Percentiles rank a stretch among this genome's conserved stretches.
These are phyloP conservation scores for Trifolium pratense DNA, from an alignment of 306 rosid species.

Conservation along the genomic window DNA sequence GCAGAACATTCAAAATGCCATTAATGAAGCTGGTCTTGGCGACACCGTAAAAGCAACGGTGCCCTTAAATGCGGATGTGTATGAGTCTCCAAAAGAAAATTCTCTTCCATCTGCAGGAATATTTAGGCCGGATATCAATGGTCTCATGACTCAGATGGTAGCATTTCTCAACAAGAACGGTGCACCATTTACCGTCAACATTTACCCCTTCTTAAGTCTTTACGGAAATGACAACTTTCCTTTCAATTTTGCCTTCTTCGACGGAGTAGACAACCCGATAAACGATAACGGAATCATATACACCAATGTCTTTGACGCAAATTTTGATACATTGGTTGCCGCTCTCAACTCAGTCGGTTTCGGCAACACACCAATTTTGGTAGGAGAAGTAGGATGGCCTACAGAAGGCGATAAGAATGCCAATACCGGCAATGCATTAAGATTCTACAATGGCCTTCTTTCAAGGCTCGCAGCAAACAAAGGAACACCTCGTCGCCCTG, in stretches of 20 bases:
- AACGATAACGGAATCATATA: slow-evolving; percentile 70
- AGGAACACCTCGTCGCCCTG: slow-evolving; percentile 88
- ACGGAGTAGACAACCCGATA: slow-evolving; percentile 69
- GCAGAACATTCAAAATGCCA: slow-evolving; percentile 92
- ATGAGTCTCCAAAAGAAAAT: slow-evolving; percentile 64
- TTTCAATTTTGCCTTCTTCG: slow-evolving; percentile 89
- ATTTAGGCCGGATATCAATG: slow-evolving; percentile 72
- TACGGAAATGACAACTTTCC: slow-evolving; percentile 86
- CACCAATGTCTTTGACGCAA: slow-evolving; percentile 91
- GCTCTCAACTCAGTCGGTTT: slow-evolving; percentile 73
- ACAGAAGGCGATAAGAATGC: slow-evolving; percentile 97
- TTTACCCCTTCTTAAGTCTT: slow-evolving; percentile 94
- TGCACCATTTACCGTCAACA: slow-evolving; percentile 91
- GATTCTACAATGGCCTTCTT: slow-evolving; percentile 85
- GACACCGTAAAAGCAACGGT: slow-evolving; percentile 81
- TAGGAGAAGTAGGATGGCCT: slow-evolving; percentile 99
- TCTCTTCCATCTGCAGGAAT: slow-evolving; percentile 84
- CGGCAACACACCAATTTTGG: slow-evolving; percentile 72
- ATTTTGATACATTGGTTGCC: slow-evolving; percentile 87
- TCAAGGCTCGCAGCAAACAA: slow-evolving; percentile 68
- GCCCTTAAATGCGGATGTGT: slow-evolving; percentile 94
- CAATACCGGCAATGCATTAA: slow-evolving; percentile 66
- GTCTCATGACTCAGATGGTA: slow-evolving; percentile 82
- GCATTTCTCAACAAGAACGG: slow-evolving; percentile 70
- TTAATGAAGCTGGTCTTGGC: slow-evolving; percentile 84